Base-by-base conservation (phyloP, 2,329 filamentous ascomycete species). In the Karstenula rhodostoma region DNA sequence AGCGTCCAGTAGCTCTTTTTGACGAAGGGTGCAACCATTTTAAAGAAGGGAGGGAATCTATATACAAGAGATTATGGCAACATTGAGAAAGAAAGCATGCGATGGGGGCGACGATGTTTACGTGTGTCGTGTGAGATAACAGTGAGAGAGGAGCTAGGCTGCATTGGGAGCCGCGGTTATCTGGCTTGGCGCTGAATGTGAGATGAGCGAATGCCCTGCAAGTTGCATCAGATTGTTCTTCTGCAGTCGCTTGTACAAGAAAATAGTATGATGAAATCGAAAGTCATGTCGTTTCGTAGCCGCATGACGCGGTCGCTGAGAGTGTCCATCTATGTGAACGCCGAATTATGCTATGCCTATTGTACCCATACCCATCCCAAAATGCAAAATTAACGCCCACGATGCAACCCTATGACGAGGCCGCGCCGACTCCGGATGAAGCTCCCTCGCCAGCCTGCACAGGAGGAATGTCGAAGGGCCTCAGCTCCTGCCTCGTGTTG, bases 1-100 rank as follows among this genome's bases (percentile, higher is more conserved):
- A 81, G 70, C 8, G 71, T 59, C 73, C 75, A 78, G 58, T 78
- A 80, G 42, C 72, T 74, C 54, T 76, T 79, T 40, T 67, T 68
- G 43, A 78, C 62, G 40, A 75, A 67, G 7, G 71, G 65, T 44
- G 70, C 59, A 10, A 75, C 56, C 76, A 78, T 78, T 13, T 13
- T 33, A 3, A 23, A 8, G 17, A n/a, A 40, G 29, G 8, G 12
- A 40, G 29, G 8, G 12, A 10, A 32, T 9, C 4, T 6, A 32
- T 32, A 10, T 32, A 32, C 29, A 32, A 9, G 4, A 10, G 8
- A 10, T 32, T 32, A 32, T 5, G 29, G 29, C 29, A 32, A 9
- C 29, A 32, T 32, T 32, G 8, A 10, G 8, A 32, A 32, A 10
- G 29, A 32, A 32, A 5, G 29, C 12, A 32, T 32, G 29, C 29